Evolutionary conservation across 208 protist species (phyloP).

Genomic region (Entamoeba invadens): DNA sequence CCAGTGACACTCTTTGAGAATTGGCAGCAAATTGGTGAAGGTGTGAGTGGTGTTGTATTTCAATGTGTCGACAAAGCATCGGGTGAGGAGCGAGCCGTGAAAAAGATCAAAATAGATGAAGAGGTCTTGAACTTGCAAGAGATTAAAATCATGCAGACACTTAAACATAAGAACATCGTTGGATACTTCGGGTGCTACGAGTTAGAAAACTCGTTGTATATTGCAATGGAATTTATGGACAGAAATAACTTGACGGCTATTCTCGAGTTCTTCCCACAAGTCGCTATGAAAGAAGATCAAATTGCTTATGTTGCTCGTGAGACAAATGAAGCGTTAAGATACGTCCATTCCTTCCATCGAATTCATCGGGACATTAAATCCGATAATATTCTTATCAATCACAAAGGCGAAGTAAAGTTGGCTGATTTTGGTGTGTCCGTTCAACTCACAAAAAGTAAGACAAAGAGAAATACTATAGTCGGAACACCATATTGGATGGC

Average conservation of each 20-base stretch:
- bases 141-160: neutral
- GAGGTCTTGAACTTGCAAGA: neutral
- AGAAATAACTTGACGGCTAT: neutral
- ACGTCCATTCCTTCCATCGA: slow-evolving; percentile 2
- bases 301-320: slow-evolving; percentile 2
- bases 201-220: neutral
- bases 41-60: neutral
- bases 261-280: neutral
- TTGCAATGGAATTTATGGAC: neutral
- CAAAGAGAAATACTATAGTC: slow-evolving; percentile 13
- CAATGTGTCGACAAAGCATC: neutral
- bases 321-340: slow-evolving; percentile 1
- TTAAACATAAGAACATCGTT: slow-evolving; percentile 4
- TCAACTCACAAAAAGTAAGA: neutral
- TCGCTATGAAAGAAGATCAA: neutral
- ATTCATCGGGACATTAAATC: slow-evolving; percentile 24
- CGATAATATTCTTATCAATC: slow-evolving; percentile 15
- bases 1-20: neutral
- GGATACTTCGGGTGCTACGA: neutral
- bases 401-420: slow-evolving; percentile 14
- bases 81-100: neutral
- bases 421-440: slow-evolving; percentile 26
- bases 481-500: slow-evolving; percentile 25
- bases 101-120: neutral
- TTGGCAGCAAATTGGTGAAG: neutral